Conservation (phyloP, 2,329 filamentous ascomycete species). For the Pleomassaria siparia region DNA sequence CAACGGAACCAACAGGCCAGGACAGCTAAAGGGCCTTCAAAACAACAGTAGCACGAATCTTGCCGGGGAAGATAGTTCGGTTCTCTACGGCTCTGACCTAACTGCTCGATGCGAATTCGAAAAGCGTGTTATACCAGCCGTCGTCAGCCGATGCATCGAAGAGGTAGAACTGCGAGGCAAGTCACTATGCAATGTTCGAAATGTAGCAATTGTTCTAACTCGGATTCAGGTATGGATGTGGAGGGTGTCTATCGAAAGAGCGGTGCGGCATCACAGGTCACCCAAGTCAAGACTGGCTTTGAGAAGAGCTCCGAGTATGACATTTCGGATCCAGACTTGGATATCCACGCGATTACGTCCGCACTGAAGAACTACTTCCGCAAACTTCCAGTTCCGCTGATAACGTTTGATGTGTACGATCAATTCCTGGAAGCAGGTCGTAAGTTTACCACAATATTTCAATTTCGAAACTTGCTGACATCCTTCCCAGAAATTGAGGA, state of each 20-base stretch:
- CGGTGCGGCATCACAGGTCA: conserved; percentile 87
- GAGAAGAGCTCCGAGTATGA: conserved; percentile 84
- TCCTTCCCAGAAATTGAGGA: conserved; percentile 60
- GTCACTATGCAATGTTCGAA: conserved; percentile 8
- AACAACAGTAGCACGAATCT: conserved; percentile 50
- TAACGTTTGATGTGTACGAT: conserved; percentile 93
- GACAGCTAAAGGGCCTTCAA: conserved; percentile 34
- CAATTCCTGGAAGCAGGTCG: conserved; percentile 77
- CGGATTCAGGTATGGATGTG: conserved; percentile 71
- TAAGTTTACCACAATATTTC: conserved; percentile 47
- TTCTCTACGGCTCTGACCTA: conserved; percentile 87
- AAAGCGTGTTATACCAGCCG: conserved; percentile 82
- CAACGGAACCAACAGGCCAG: conserved; percentile 12
- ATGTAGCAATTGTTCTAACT: conserved; percentile 9
- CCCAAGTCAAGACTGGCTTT: conserved; percentile 87
- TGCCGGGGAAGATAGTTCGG: conserved; percentile 39
- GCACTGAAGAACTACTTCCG: conserved; percentile 97
- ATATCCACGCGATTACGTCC: conserved; percentile 95
- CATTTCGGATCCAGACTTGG: conserved; percentile 88
- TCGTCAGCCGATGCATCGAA: conserved; percentile 92
- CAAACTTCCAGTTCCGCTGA: conserved; percentile 82
- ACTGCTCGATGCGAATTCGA: conserved; percentile 84
- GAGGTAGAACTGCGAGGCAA: conserved; percentile 87
- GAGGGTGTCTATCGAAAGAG: conserved; percentile 99
- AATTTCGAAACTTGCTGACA: neutral